These are phyloP conservation scores for Bryopsis sp. DNA, from an alignment of 139 green algal species.

Conservation along the genomic window DNA sequence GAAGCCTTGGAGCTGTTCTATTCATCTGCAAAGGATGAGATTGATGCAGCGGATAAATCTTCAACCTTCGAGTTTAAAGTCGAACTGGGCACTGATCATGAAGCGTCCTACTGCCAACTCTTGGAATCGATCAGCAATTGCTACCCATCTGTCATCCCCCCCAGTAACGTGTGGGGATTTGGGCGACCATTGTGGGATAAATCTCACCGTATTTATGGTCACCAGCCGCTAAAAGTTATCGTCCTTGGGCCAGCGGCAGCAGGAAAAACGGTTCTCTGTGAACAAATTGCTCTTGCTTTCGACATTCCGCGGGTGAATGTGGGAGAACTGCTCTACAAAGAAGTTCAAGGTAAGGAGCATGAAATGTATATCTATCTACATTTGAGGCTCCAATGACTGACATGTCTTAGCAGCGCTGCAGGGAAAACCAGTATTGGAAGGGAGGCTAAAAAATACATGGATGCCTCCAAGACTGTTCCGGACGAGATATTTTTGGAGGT, in stretches of 20 bases:
- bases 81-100: background rate
- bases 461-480: constrained; percentile 54
- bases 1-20: constrained; percentile 39
- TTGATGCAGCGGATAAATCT: background rate
- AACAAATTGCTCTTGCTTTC: constrained; percentile 30
- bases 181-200: constrained; percentile 59
- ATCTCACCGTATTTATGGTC: constrained; percentile 35
- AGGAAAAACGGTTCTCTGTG: constrained; percentile 55
- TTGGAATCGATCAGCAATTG: constrained; percentile 33
- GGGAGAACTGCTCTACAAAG: constrained; percentile 48
- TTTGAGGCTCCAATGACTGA: background rate
- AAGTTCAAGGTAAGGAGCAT: no score
- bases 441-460: constrained; percentile 54
- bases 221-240: constrained; percentile 43
- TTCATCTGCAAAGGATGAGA: background rate
- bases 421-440: constrained; percentile 38
- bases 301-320: constrained; percentile 45
- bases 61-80: constrained; percentile 16
- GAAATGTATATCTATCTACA: constrained; percentile 10
- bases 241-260: constrained; percentile 50
- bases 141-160: constrained; percentile 39
- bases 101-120: constrained; percentile 30
- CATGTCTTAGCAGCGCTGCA: no score
- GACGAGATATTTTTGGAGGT: constrained; percentile 36
- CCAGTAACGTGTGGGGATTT: constrained; percentile 62